Percentiles rank a stretch among this genome's conserved stretches.
Conservation (phyloP, 257 asterid species). For the Fraxinus pennsylvanica region DNA sequence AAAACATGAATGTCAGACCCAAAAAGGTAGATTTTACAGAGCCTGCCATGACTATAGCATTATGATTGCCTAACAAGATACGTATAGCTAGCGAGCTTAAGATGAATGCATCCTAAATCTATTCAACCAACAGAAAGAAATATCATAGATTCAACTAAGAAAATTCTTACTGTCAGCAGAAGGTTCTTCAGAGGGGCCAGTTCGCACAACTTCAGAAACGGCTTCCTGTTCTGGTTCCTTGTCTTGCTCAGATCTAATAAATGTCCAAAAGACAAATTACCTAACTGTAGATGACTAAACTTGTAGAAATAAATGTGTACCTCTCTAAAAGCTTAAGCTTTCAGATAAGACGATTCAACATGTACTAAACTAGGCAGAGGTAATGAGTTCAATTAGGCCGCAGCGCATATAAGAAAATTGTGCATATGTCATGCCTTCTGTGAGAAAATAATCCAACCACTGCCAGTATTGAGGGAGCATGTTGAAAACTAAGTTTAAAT, state of each 20-base stretch:
- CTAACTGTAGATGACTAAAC: not conserved
- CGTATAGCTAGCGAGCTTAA: conserved; percentile 19
- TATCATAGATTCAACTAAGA: conserved; percentile 1
- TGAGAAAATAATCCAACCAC: not conserved
- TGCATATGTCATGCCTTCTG: not conserved
- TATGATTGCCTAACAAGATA: conserved; percentile 13
- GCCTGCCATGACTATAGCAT: conserved; percentile 10
- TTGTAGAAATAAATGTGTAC: not conserved
- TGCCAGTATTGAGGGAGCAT: not conserved
- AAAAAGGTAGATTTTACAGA: conserved; percentile 25
- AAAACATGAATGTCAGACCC: conserved; percentile 37
- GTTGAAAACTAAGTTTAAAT: not conserved
- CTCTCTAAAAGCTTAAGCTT: not conserved
- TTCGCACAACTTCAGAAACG: conserved; percentile 53
- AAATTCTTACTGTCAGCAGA: conserved; percentile 61
- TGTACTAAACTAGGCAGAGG: not conserved
- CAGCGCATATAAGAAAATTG: not conserved
- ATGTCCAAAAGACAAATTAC: conserved; percentile 9
- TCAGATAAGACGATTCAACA: not conserved
- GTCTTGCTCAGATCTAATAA: conserved; percentile 95
- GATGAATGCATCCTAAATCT: conserved; percentile 14
- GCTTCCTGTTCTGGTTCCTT: conserved; percentile 89
- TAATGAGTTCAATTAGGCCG: not conserved
- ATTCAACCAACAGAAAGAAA: conserved; percentile 6
- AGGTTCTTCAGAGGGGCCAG: conserved; percentile 78